A percentile compares a stretch with the other conserved stretches of the same genome.
phyloP scores from a whole-genome alignment of 805 yeast genomes.

The Sporopachydermia quercuum region DNA sequence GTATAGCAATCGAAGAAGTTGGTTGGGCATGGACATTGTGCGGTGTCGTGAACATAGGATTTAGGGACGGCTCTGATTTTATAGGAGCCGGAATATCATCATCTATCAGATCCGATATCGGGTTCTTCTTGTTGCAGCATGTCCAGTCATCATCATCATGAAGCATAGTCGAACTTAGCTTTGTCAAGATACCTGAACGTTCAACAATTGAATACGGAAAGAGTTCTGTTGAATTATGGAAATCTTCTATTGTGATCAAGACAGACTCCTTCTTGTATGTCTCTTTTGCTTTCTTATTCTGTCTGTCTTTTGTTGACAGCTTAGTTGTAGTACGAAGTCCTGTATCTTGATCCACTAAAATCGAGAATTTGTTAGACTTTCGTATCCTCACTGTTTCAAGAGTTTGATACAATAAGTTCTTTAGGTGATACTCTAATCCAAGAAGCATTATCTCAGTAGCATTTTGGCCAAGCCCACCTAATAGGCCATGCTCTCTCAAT shows the following conservation, averaged over 20 bases:
- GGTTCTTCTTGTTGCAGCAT: not conserved
- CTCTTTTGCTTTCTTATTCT: not conserved
- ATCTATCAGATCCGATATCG: not conserved
- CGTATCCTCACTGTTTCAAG: slow-evolving; percentile 58
- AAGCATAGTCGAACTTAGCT: not conserved
- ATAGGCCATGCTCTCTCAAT: slow-evolving; percentile 78
- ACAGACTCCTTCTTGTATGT: not conserved
- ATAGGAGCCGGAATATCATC: not conserved
- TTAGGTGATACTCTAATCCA: slow-evolving; percentile 76
- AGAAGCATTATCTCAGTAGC: slow-evolving; percentile 62
- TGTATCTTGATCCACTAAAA: not conserved
- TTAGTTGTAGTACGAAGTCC: not conserved
- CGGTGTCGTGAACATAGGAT: not conserved
- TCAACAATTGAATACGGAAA: not conserved
- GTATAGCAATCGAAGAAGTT: no score
- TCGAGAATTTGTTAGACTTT: slow-evolving; percentile 21
- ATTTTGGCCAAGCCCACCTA: slow-evolving; percentile 65
- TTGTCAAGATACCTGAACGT: not conserved
- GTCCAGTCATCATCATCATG: slow-evolving; percentile 1
- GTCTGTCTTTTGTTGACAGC: not conserved
- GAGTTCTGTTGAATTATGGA: not conserved
- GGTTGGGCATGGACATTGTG: not conserved
- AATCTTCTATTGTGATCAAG: not conserved
- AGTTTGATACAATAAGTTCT: slow-evolving; percentile 56
- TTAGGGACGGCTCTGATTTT: not conserved